Percentiles rank a stretch among this genome's conserved stretches.
Conservation (phyloP, 1,284 basidiomycete genomes). For the Malassezia yamatoensis region DNA sequence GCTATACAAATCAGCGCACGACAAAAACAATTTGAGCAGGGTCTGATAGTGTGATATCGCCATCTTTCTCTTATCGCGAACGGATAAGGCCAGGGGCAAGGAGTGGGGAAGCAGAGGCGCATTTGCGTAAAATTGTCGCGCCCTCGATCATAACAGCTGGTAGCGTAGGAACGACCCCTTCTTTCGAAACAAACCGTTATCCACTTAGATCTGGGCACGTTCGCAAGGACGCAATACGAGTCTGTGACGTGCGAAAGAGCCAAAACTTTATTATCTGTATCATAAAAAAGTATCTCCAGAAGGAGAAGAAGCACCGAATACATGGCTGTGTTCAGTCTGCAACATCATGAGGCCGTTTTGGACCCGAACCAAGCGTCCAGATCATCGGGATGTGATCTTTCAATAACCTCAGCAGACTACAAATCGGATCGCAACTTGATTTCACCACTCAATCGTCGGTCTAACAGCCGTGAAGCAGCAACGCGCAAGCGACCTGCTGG, state of each 20-base stretch:
- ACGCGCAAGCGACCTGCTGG: background rate
- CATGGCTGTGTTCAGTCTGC: slow-evolving; percentile 7
- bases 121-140: too few species aligned
- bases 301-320: background rate
- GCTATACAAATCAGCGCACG: background rate
- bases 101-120: too few species aligned
- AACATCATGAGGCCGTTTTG: background rate
- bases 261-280: too few species aligned
- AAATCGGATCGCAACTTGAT: background rate
- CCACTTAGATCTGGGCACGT: too few species aligned
- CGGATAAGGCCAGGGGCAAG: too few species aligned
- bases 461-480: background rate
- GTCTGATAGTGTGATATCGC: background rate
- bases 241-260: too few species aligned
- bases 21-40: background rate
- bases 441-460: background rate
- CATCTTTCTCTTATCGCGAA: background rate
- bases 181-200: too few species aligned
- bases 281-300: too few species aligned
- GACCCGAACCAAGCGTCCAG: background rate
- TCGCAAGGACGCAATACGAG: too few species aligned
- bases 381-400: background rate
- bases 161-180: too few species aligned
- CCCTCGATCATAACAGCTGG: too few species aligned
- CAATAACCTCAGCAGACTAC: background rate